Base-by-base conservation (phyloP, 2,329 filamentous ascomycete genomes). In the Chlorencoelia australis region DNA sequence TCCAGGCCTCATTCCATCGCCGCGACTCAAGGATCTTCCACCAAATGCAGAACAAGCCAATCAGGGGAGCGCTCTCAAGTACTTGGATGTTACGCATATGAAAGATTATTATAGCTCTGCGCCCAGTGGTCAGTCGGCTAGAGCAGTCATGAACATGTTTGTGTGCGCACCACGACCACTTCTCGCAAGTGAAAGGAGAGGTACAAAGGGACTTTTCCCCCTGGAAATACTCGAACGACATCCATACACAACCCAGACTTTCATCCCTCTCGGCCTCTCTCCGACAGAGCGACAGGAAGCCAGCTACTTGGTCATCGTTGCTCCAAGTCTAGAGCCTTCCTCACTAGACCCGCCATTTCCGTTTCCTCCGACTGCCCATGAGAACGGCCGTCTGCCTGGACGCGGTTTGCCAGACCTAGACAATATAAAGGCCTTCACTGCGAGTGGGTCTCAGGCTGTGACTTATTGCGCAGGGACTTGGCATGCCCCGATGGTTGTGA, bases 401-500 rank as follows among this genome's bases (percentile, higher is more conserved):
- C 42, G 51, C 31, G 54, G 54, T 0, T 58, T 85, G 13, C 89
- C 91, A 0, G 86, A 95, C 58, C 54, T 94, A 26, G 56, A 59
- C 15, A 68, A 72, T 7, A 51, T 94, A 25, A 71, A 68, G 47
- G 89, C 87, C 0, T 98, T 95, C 56, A 62, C 93, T 37, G 88
- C 84, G 2, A 73, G 69, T 33, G 79, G 76, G 3, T 69, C 71
- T 16, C 86, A 94, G 63, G 88, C 86, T 8, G 85, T 98, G 10
- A 95, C 87, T 3, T 98, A 96, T 58, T 86, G 74, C 1, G 78
- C 83, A 1, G 91, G 86, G 4, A 95, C 87, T 36, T 98, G 80
- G 75, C 91, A 98, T 65, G 87, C 89, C 43, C 91, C 91, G 1
- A 96, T 98, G 89, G 82, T 87, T 10, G 87, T 85, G 11, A 60